phyloP scores from a whole-genome alignment of 2,329 filamentous ascomycete genomes.

The Cercospora canescens region DNA sequence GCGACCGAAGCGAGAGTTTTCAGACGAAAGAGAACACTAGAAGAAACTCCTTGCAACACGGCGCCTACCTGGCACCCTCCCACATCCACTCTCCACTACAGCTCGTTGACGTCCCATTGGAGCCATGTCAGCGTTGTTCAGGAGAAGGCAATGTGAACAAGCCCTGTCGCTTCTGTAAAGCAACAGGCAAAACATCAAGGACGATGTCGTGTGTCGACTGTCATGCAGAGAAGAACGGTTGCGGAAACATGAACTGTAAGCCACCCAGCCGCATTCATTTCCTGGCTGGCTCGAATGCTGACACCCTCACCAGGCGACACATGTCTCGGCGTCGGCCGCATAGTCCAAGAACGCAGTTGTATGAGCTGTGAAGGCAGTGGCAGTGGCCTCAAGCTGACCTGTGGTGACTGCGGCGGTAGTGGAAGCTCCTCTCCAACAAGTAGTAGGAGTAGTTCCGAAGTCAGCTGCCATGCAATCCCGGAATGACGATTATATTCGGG shows the following conservation, averaged over 20 bases:
- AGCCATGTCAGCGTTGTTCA: slow-evolving; percentile 14
- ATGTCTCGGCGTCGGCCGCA: slow-evolving; percentile 7
- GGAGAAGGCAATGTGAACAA: slow-evolving; percentile 16
- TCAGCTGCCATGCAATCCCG: background rate
- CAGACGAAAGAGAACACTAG: slow-evolving; percentile 15
- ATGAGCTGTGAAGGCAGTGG: slow-evolving; percentile 15
- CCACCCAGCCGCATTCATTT: no score
- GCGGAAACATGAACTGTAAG: slow-evolving; percentile 21
- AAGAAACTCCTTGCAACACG: slow-evolving; percentile 15
- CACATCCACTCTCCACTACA: slow-evolving; percentile 2
- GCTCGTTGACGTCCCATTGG: background rate
- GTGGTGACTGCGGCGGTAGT: slow-evolving; percentile 20
- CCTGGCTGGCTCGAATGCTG: background rate
- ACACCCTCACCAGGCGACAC: background rate
- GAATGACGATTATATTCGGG: background rate
- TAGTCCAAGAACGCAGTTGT: slow-evolving; percentile 1
- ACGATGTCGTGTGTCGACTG: slow-evolving; percentile 11
- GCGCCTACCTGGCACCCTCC: slow-evolving; percentile 5
- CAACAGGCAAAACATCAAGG: slow-evolving; percentile 11
- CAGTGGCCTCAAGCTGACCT: slow-evolving; percentile 13
- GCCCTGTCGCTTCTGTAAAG: slow-evolving; percentile 18
- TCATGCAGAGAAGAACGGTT: slow-evolving; percentile 21
- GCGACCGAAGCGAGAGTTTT: slow-evolving; percentile 5
- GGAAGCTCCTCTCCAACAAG: slow-evolving; percentile 4
- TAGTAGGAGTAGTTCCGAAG: slow-evolving; percentile 3